Evolutionary conservation across 306 rosid genomes (phyloP).

Genomic region (Citrullus amarus): DNA sequence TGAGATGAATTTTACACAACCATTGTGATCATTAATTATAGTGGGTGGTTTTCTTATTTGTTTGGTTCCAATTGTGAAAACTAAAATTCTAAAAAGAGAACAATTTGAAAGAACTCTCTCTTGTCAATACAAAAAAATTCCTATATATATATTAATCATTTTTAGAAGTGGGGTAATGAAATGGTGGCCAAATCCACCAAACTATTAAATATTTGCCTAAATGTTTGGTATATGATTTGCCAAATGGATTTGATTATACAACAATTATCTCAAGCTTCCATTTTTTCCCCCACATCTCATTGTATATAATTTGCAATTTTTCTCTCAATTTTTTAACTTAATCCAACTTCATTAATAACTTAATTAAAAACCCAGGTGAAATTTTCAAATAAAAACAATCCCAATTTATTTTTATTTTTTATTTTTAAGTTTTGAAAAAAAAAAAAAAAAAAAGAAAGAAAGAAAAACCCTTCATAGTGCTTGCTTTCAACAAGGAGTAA

Average conservation of each 20-base stretch:
- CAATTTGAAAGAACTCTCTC: not conserved
- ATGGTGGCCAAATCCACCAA: constrained; percentile 8
- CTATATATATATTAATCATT: not conserved
- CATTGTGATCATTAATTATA: not conserved
- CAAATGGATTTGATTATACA: not conserved
- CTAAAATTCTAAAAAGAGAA: not conserved
- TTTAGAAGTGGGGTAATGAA: not conserved
- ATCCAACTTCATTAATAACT: not conserved
- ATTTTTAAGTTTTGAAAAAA: not conserved
- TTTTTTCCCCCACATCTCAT: not conserved
- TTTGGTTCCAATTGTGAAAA: not conserved
- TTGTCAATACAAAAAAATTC: not conserved
- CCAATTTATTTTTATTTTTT: not conserved
- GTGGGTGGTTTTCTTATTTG: not conserved
- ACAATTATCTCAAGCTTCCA: not conserved
- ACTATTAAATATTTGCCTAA: not conserved
- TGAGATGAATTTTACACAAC: not conserved
- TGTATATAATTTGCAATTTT: not conserved
- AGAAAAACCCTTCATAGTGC: not conserved
- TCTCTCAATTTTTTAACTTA: not conserved
- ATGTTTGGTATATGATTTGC: not conserved
- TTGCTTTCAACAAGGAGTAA: constrained; percentile 3
- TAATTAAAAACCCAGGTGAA: not conserved
- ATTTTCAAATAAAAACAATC: not conserved
- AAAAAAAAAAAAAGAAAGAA: not conserved